Base-by-base conservation (phyloP, 1,139 yeast species). In the Yamadazyma atmosphaerica region DNA sequence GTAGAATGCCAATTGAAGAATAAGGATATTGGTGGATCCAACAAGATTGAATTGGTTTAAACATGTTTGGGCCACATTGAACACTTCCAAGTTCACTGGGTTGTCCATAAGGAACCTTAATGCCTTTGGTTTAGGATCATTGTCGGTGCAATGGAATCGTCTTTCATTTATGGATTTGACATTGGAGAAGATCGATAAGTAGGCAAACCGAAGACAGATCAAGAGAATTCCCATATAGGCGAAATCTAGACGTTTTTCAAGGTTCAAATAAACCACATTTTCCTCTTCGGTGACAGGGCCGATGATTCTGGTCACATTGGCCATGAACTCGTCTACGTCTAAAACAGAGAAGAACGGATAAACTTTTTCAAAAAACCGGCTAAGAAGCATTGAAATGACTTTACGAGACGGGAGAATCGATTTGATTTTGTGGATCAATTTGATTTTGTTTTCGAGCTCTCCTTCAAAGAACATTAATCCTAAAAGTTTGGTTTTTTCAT, bases 291-390 rank as follows among this genome's bases (percentile, higher is more conserved):
- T 41, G 24, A 49, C 52, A 1, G 52, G 47, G 1, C 69, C 70
- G 17, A 65, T 46, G 4, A 65, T 46, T 22, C 52, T 43, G 9
- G 50, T 49, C 7, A 63, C 36, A 24, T 56, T 50, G n/a, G 35
- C 39, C 27, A 47, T 46, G 31, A 62, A 57, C 2, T 50, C 52
- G 15, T 38, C 50, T 47, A 78, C 77, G 41, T 76, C 80, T 11
- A 78, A 34, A 36, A 68, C 62, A 1, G 83, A 81, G 43, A 66
- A 54, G 35, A 71, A 66, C 0, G 78, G 74, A 43, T 74, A 74
- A 9, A 75, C 60, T 16, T 61, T 56, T 2, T 52, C 52, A 52
- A 77, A 77, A 48, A 64, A 78, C 26, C 75, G 54, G 27, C 68
- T 66, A 11, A 76, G 51, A 3, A 72, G 60, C 18, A 65, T 45